Conservation (phyloP, 2,329 filamentous ascomycete species). For the Neophaeococcomyces mojaviensis region DNA sequence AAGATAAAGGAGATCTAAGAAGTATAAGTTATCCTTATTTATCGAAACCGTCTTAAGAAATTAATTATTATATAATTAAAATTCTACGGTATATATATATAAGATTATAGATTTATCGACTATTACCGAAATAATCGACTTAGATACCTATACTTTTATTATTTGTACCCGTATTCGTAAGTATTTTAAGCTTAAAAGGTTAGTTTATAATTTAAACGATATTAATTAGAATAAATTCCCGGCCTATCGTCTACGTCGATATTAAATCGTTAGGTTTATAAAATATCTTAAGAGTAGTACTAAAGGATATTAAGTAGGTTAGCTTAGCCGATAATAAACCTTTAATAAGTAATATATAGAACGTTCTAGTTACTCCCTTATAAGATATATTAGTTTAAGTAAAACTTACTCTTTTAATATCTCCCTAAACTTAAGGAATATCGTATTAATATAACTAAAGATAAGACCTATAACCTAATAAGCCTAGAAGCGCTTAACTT, state of each 20-base stretch:
- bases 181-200: conserved; percentile 9
- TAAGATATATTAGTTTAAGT: conserved; percentile 12
- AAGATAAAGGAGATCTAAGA: conserved; percentile 5
- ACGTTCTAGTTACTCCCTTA: background rate
- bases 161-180: conserved; percentile 22
- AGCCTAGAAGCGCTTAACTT: conserved; percentile 19
- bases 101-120: background rate
- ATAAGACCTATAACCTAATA: background rate
- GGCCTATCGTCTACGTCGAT: conserved; percentile 24
- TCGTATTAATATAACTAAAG: conserved; percentile 1
- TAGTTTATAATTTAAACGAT: conserved; percentile 14
- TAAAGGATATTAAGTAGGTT: conserved; percentile 26
- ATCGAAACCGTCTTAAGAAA: background rate
- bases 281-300: conserved; percentile 26
- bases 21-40: background rate
- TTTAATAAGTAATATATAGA: conserved; percentile 19
- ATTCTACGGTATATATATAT: background rate
- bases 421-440: conserved; percentile 19
- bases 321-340: conserved; percentile 28
- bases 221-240: conserved; percentile 22
- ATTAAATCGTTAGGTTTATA: conserved; percentile 29
- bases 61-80: background rate
- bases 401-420: conserved; percentile 23
- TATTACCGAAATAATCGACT: background rate
- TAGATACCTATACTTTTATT: conserved; percentile 24